A percentile compares a stretch with the other conserved stretches of the same genome.
Conservation (phyloP, 768 basidiomycete genomes). For the Naganishia kalamii region DNA sequence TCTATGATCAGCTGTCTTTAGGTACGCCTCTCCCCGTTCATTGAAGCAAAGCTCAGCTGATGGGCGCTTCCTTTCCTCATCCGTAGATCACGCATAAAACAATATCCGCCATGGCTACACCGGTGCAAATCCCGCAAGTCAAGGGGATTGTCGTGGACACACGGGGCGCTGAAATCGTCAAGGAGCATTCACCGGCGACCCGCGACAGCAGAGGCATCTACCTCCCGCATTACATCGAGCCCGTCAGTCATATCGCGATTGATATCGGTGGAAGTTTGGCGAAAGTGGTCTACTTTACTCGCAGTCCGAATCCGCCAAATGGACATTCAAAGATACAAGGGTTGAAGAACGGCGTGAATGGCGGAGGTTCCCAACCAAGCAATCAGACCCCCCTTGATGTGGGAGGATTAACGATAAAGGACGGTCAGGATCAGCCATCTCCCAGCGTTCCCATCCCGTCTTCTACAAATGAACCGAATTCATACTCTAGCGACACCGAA, state of each 20-base stretch:
- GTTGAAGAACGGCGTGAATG: not conserved
- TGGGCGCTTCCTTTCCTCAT: too few species aligned
- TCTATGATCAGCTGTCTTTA: too few species aligned
- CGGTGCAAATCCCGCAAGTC: constrained; percentile 60
- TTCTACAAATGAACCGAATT: not conserved
- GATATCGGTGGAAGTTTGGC: constrained; percentile 96
- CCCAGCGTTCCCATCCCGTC: not conserved
- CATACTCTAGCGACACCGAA: not conserved
- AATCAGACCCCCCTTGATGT: not conserved
- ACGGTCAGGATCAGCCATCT: not conserved
- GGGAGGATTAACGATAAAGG: not conserved
- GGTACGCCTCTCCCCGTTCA: too few species aligned
- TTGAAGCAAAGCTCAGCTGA: too few species aligned
- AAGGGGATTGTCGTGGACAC: constrained; percentile 91
- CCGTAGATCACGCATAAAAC: not conserved
- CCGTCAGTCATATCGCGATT: constrained; percentile 92
- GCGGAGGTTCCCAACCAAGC: too few species aligned
- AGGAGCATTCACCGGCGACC: constrained; percentile 81
- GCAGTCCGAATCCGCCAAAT: constrained; percentile 56
- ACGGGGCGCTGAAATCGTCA: constrained; percentile 82
- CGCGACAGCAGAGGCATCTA: constrained; percentile 93
- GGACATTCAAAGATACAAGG: constrained; percentile 7
- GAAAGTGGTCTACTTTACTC: constrained; percentile 97
- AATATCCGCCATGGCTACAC: constrained; percentile 31
- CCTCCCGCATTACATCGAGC: constrained; percentile 94